phyloP scores from a whole-genome alignment of 2,329 filamentous ascomycete genomes.

The Cytospora piceicola region DNA sequence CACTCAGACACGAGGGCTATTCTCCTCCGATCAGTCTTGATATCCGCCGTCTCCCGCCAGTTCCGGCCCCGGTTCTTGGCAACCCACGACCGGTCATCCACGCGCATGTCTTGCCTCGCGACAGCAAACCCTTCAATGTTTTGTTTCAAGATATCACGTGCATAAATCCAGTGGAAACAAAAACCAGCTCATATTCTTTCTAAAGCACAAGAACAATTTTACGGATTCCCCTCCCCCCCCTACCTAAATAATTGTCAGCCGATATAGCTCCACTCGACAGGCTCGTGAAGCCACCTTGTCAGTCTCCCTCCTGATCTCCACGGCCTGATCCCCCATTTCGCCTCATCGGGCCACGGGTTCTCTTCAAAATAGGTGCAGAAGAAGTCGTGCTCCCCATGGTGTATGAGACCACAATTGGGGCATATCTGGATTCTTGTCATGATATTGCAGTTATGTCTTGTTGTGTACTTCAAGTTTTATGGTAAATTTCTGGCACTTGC shows the following conservation, averaged over 20 bases:
- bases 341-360: neutral
- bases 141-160: too few relatives aligned
- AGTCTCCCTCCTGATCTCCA: neutral
- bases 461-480: neutral
- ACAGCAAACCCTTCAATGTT: slow-evolving; percentile 1
- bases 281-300: neutral
- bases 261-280: slow-evolving; percentile 11
- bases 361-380: slow-evolving; percentile 4
- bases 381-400: slow-evolving; percentile 14
- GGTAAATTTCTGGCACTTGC: neutral
- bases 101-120: too few relatives aligned
- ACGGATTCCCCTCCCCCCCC: neutral
- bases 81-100: neutral
- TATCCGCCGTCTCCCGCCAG: too few relatives aligned
- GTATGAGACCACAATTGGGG: slow-evolving; percentile 14
- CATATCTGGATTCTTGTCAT: slow-evolving; percentile 14
- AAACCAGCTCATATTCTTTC: neutral
- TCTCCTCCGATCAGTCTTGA: too few relatives aligned
- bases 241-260: neutral
- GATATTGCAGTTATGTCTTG: neutral
- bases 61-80: neutral
- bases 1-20: too few relatives aligned
- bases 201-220: neutral
- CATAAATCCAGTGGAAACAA: too few relatives aligned
- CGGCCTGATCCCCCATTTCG: slow-evolving; percentile 2